Conservation (phyloP, 768 basidiomycete genomes). For the Gymnopilus dilepis region DNA sequence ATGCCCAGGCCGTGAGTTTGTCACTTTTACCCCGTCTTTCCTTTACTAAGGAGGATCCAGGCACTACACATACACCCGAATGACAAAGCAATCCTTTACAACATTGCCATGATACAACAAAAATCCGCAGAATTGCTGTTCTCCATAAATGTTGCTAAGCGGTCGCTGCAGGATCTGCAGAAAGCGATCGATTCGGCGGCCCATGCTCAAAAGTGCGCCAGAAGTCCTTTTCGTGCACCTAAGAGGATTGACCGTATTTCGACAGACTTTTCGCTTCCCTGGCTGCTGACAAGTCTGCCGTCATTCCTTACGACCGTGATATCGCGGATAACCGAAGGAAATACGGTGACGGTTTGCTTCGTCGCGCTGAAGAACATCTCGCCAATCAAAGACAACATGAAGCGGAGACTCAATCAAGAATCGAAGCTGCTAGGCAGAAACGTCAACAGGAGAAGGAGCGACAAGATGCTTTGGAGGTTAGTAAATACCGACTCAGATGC, state of each 20-base stretch:
- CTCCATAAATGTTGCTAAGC: constrained; percentile 71
- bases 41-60: constrained; percentile 42
- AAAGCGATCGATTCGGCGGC: constrained; percentile 79
- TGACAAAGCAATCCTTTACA: constrained; percentile 92
- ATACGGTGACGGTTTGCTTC: constrained; percentile 88
- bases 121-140: constrained; percentile 93
- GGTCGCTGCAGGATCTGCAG: constrained; percentile 81
- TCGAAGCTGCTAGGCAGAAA: constrained; percentile 77
- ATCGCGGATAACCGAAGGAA: constrained; percentile 88
- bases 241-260: background rate
- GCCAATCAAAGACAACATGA: constrained; percentile 74
- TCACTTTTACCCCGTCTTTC: background rate
- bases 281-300: constrained; percentile 69
- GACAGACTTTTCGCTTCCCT: constrained; percentile 83
- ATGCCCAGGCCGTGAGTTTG: constrained; percentile 72
- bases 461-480: constrained; percentile 68
- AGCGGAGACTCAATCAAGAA: constrained; percentile 67
- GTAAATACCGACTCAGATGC: constrained; percentile 16
- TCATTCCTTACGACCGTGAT: constrained; percentile 84
- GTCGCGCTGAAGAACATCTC: constrained; percentile 82
- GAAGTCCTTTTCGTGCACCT: background rate
- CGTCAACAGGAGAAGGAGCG: constrained; percentile 82
- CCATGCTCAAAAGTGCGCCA: constrained; percentile 81
- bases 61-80: constrained; percentile 83
- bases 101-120: constrained; percentile 98